These are phyloP conservation scores for Maudiozyma serrabonitensis DNA, from an alignment of 805 yeast species.

Conservation along the genomic window DNA sequence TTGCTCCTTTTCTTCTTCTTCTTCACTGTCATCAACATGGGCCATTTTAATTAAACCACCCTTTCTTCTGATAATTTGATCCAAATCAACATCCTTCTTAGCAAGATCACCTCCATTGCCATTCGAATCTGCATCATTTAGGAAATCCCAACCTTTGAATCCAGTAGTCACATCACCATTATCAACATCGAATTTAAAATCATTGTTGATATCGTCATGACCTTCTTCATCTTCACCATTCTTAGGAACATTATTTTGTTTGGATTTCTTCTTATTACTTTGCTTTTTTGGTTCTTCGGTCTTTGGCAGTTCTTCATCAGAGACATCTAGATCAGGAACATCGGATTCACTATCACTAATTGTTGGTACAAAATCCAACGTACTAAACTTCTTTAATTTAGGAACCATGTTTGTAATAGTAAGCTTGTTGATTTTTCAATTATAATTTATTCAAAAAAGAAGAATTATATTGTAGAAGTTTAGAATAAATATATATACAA, in stretches of 20 bases:
- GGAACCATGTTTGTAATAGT: background rate
- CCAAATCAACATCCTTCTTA: constrained; percentile 69
- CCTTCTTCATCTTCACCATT: constrained; percentile 26
- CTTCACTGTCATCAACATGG: constrained; percentile 33
- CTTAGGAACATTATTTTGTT: constrained; percentile 21
- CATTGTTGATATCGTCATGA: constrained; percentile 59
- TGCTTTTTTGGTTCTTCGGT: constrained; percentile 12
- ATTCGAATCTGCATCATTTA: constrained; percentile 29
- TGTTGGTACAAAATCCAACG: constrained; percentile 51
- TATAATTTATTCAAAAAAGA: too few species aligned
- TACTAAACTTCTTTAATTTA: constrained; percentile 13
- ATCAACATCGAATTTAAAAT: constrained; percentile 59
- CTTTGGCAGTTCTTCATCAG: constrained; percentile 35
- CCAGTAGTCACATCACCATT: constrained; percentile 33
- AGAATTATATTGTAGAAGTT: too few species aligned
- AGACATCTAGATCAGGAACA: constrained; percentile 42
- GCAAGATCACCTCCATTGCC: constrained; percentile 9
- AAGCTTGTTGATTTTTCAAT: too few species aligned
- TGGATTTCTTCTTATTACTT: constrained; percentile 15
- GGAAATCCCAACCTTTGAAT: constrained; percentile 82
- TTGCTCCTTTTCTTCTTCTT: constrained; percentile 35
- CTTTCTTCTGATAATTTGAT: constrained; percentile 75
- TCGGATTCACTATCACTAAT: constrained; percentile 72
- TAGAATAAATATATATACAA: background rate
- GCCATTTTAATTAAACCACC: constrained; percentile 62